Percentiles rank a stretch among this genome's conserved stretches.
Evolutionary conservation across 495 filamentous ascomycete species (phyloP).

Genomic region (Delitschia confertaspora): DNA sequence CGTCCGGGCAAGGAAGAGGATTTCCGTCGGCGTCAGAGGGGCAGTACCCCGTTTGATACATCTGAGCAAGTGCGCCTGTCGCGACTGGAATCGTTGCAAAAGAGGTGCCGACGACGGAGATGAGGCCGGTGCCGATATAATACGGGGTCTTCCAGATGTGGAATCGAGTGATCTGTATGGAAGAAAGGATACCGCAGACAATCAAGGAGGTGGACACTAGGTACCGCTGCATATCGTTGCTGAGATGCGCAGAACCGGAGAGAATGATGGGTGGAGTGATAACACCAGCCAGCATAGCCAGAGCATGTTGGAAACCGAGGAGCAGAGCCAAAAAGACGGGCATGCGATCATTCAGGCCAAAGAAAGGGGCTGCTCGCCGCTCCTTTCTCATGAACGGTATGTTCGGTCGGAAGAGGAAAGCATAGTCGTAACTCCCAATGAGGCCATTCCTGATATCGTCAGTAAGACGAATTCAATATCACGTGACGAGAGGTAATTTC

Average conservation of each 20-base stretch:
- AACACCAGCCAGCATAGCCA: conserved; percentile 56
- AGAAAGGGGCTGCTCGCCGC: conserved; percentile 63
- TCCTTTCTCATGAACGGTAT: conserved; percentile 71
- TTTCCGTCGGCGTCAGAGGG: conserved; percentile 54
- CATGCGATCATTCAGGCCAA: conserved; percentile 76
- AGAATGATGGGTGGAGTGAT: conserved; percentile 80
- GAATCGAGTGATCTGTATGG: conserved; percentile 78
- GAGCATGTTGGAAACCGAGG: conserved; percentile 61
- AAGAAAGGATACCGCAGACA: conserved; percentile 69
- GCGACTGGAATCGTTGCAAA: conserved; percentile 85
- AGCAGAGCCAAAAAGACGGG: conserved; percentile 69
- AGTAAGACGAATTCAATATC: conserved; percentile 2
- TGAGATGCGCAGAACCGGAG: conserved; percentile 60
- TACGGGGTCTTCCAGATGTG: conserved; percentile 73
- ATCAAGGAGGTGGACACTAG: conserved; percentile 86
- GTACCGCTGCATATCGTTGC: conserved; percentile 55
- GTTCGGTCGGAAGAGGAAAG: conserved; percentile 64
- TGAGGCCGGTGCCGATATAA: conserved; percentile 77
- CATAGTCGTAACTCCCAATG: conserved; percentile 82
- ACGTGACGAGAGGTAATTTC: background rate
- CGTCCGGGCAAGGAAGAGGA: conserved; percentile 69
- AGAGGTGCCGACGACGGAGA: conserved; percentile 83
- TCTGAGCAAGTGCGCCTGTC: conserved; percentile 65
- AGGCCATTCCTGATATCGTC: conserved; percentile 53
- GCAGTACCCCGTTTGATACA: conserved; percentile 78